Conservation (phyloP, 805 yeast species). For the Zygosaccharomyces rouxii region DNA sequence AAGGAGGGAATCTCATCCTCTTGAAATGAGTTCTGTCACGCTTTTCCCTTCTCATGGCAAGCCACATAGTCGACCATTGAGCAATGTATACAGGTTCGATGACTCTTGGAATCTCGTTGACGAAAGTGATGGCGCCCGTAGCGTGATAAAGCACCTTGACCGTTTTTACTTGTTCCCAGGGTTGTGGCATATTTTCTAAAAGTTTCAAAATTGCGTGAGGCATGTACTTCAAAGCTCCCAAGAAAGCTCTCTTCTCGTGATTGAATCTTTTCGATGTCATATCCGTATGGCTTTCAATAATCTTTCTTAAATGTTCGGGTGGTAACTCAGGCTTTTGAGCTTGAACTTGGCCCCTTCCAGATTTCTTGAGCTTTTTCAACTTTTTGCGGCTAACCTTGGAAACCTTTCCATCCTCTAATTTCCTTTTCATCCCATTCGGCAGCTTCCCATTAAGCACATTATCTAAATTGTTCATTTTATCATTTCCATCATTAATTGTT, state of each 20-base stretch:
- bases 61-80: slow-evolving; percentile 95
- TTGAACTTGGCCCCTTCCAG: slow-evolving; percentile 44
- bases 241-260: slow-evolving; percentile 77
- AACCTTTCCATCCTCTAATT: slow-evolving; percentile 14
- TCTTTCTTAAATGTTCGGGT: slow-evolving; percentile 85
- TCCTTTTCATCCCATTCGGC: slow-evolving; percentile 14
- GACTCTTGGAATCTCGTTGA: slow-evolving; percentile 86
- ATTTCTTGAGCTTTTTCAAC: slow-evolving; percentile 37
- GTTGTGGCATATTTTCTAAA: slow-evolving; percentile 95
- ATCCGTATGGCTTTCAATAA: slow-evolving; percentile 79
- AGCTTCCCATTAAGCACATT: neutral
- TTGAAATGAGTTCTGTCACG: slow-evolving; percentile 85
- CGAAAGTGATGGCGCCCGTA: slow-evolving; percentile 93
- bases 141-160: slow-evolving; percentile 86
- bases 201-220: slow-evolving; percentile 92
- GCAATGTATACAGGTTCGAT: slow-evolving; percentile 88
- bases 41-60: slow-evolving; percentile 89
- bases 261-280: slow-evolving; percentile 74
- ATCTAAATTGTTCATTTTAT: neutral
- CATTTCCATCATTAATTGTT: slow-evolving; percentile 2
- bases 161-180: slow-evolving; percentile 88
- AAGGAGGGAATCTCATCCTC: slow-evolving; percentile 90
- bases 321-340: slow-evolving; percentile 79
- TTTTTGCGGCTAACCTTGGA: slow-evolving; percentile 9
- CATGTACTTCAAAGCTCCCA: slow-evolving; percentile 89